These are phyloP conservation scores for Starmerella vaccinii DNA, from an alignment of 805 yeast species.

Conservation along the genomic window DNA sequence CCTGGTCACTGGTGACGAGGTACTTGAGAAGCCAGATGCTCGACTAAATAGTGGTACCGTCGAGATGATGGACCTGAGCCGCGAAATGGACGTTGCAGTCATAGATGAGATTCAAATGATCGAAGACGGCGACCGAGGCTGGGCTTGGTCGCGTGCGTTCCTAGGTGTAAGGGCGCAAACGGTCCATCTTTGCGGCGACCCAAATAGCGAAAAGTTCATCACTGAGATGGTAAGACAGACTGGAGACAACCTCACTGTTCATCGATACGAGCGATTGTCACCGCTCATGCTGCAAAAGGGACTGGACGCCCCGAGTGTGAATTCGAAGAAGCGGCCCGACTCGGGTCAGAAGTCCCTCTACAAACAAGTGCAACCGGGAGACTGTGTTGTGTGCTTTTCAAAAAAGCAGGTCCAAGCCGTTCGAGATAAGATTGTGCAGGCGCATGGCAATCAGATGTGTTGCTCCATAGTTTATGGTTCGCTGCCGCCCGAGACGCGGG, in stretches of 20 bases:
- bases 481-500: conserved; percentile 87
- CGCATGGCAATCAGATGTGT: conserved; percentile 31
- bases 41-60: conserved; percentile 77
- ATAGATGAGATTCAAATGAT: conserved; percentile 97
- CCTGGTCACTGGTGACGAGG: conserved; percentile 91
- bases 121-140: conserved; percentile 66
- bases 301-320: neutral
- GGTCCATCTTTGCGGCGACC: conserved; percentile 90
- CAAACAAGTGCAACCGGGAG: conserved; percentile 50
- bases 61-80: conserved; percentile 74
- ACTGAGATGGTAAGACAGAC: conserved; percentile 49
- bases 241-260: conserved; percentile 71
- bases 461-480: conserved; percentile 94
- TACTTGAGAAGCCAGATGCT: conserved; percentile 65
- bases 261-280: conserved; percentile 65
- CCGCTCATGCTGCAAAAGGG: conserved; percentile 44
- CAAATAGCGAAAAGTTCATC: conserved; percentile 63
- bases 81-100: conserved; percentile 72
- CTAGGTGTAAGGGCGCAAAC: conserved; percentile 79
- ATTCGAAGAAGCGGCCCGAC: neutral
- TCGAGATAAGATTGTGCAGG: conserved; percentile 57
- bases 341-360: neutral
- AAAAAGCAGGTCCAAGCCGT: conserved; percentile 58
- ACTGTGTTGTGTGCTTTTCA: conserved; percentile 81
- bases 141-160: conserved; percentile 89